Base-by-base conservation (phyloP, 2,329 filamentous ascomycete genomes). In the Furcasterigmium sp. region DNA sequence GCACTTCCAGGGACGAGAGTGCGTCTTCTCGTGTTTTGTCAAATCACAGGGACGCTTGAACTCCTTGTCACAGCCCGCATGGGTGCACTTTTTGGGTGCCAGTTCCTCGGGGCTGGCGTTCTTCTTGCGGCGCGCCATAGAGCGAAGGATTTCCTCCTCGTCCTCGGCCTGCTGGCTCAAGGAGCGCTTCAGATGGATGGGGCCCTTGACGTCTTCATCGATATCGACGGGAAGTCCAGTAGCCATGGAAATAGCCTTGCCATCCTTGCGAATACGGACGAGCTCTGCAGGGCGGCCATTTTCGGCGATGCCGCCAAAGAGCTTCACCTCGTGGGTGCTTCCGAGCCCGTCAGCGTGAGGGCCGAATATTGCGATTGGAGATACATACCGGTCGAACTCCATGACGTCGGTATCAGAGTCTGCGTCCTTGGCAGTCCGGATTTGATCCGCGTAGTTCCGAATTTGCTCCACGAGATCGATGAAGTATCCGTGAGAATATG, bases 21-120 rank as follows among this genome's bases (percentile, higher is more conserved):
- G 93, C 0, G 91, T 97, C 75, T 97, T 98, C 70, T 95, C 87
- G 67, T 98, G 93, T 74, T 97, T 97, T 53, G 90, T 96, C 46
- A 97, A 73, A 63, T 98, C 93, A 65, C 93, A 97, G n/a, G 89
- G 89, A 49, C 93, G 84, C 68, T 93, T 94, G 72, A 97, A 97
- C 64, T 91, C 82, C 69, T 95, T 96, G 64, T 80, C 82, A 69
- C 91, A 97, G 32, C 80, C 79, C 5, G 73, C 72, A 59, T 90
- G 80, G 49, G 77, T 76, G 73, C 89, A 95, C 55, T 80, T 81
- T 67, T 91, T 84, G 44, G 80, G 85, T 38, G 87, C 82, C 39
- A 91, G 81, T 63, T 94, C 85, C 65, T 91, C 87, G 6, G 87
- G 85, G 41, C 82, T 85, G 28, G 89, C 88, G 47, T 91, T 91